Base-by-base conservation (phyloP, 352 stramenopile genomes). In the Blastocystis hominis region DNA sequence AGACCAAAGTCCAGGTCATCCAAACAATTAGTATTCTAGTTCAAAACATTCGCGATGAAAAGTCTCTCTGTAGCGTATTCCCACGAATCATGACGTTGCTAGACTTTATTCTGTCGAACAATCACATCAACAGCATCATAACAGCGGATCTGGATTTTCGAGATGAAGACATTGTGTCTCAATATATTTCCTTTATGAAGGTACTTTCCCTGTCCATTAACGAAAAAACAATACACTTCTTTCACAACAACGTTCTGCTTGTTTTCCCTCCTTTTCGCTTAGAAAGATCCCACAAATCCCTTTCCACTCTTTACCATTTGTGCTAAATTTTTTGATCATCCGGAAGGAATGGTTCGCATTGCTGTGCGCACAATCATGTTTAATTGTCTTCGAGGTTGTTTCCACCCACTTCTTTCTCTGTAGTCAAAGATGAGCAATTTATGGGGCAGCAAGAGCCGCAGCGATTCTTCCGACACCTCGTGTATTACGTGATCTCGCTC, bases 1-100 rank as follows among this genome's bases (percentile, higher is more conserved):
- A 61, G 34, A 69, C 89, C 10, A 87, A 90, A 36, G 89, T 88
- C 36, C 89, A 90, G 53, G 81, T 90, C n/a, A 87, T 90, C 46
- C 89, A 90, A 62, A 89, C 88, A 44, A 77, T 90, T 34, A 90
- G 89, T 54, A 90, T 90, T 42, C 86, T 90, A 1, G 69, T 90
- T 34, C 89, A 90, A 62, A 90, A 90, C 47, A 89, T 90, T 46
- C 62, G 59, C 34, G 72, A 78, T 72, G 79, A 89, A 46, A 88
- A 78, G 59, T 86, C 76, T 0, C 44, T 84, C 42, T 90, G 68
- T 87, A 56, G 34, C 87, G 66, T 66, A 30, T 30, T 30, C 24
- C 24, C 24, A 30, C 24, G 24, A 30, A 59, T 54, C 38, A 47
- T 38, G 3, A 0, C 50, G n/a, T 34, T 54, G 3, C 4, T 47